Conservation (phyloP, 805 yeast species). For the Alloascoidea hylecoeti region DNA sequence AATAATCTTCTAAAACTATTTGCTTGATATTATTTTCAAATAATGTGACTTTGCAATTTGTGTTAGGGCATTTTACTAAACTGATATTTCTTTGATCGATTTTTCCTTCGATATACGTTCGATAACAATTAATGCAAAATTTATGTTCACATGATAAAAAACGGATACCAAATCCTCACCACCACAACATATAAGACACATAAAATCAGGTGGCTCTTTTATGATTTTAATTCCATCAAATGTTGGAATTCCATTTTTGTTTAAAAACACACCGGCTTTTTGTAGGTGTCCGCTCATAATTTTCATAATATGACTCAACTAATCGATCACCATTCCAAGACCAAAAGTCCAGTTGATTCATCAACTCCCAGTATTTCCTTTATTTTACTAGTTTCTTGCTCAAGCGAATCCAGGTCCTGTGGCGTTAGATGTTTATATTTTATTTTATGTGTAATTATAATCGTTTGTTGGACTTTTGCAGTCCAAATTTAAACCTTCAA, state of each 20-base stretch:
- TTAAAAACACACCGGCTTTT: neutral
- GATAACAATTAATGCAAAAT: neutral
- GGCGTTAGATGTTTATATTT: neutral
- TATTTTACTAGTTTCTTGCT: too few species aligned
- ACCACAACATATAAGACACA: neutral
- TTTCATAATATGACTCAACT: neutral
- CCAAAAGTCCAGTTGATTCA: neutral
- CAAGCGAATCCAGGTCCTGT: neutral
- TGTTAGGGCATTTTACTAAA: neutral
- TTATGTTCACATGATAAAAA: neutral
- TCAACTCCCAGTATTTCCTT: too few species aligned
- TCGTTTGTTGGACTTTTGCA: too few species aligned
- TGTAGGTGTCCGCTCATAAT: too few species aligned
- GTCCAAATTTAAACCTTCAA: too few species aligned
- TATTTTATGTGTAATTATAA: too few species aligned
- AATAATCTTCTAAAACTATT: constrained; percentile 12
- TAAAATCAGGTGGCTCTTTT: neutral
- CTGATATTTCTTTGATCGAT: neutral
- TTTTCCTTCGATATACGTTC: neutral
- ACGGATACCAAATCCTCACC: neutral
- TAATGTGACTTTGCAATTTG: neutral
- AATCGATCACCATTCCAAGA: neutral
- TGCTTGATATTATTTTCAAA: constrained; percentile 14
- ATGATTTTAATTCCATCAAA: neutral
- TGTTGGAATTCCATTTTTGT: neutral